Conservation (phyloP, 2,329 filamentous ascomycete species). For the Xylariaceae sp. region DNA sequence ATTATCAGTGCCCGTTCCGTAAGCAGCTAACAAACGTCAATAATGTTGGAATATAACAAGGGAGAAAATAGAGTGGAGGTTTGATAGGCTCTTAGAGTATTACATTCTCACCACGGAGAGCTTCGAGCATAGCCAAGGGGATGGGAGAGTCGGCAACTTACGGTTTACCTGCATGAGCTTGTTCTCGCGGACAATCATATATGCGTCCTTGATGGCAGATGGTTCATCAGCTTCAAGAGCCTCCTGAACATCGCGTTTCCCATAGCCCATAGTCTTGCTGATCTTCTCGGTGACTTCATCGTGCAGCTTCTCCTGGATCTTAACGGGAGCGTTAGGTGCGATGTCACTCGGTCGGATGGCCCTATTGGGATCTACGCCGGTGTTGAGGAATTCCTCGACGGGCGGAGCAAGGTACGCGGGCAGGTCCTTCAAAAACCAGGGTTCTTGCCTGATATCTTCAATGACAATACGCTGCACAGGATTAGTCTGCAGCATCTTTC, state of each 20-base stretch:
- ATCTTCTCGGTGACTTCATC: conserved; percentile 93
- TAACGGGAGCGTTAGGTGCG: conserved; percentile 74
- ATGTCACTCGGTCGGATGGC: conserved; percentile 83
- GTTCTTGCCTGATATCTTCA: conserved; percentile 87
- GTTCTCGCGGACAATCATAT: conserved; percentile 96
- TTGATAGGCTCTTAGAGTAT: neutral
- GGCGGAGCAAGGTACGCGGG: conserved; percentile 85
- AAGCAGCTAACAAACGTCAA: conserved; percentile 49
- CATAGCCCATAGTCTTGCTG: conserved; percentile 97
- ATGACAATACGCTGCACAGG: conserved; percentile 94
- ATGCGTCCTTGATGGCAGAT: conserved; percentile 97
- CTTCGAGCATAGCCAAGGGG: neutral
- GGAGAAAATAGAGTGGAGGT: neutral
- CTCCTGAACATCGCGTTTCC: conserved; percentile 91
- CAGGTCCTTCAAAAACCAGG: conserved; percentile 90
- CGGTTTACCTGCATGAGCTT: conserved; percentile 95
- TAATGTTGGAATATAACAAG: conserved; percentile 17
- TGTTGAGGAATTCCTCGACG: conserved; percentile 89
- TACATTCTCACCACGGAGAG: neutral
- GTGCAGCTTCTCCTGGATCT: conserved; percentile 86
- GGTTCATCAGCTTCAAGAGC: conserved; percentile 89
- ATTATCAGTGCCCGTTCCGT: conserved; percentile 44
- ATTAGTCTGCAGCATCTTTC: conserved; percentile 93
- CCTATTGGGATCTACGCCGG: conserved; percentile 90
- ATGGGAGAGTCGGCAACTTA: conserved; percentile 53